Percentiles rank a stretch among this genome's conserved stretches.
Conservation (phyloP, 371 early-diverging fungal genomes). For the Fennellomyces sp. region DNA sequence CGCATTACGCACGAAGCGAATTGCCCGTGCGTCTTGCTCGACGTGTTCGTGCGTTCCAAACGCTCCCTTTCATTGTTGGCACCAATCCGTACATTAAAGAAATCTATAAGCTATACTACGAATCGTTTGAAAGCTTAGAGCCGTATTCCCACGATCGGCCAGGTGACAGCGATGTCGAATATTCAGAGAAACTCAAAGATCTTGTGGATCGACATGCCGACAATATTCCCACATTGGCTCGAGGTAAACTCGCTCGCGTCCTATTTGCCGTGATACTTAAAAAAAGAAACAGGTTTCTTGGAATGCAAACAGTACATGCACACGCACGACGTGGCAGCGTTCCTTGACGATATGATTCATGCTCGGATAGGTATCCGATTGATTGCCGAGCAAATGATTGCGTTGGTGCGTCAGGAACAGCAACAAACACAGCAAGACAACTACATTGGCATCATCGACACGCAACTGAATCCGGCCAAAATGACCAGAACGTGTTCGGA, state of each 20-base stretch:
- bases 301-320: constrained; percentile 89
- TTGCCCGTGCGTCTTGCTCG: constrained; percentile 84
- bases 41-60: constrained; percentile 81
- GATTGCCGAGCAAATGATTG: constrained; percentile 92
- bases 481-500: constrained; percentile 70
- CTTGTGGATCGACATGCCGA: constrained; percentile 79
- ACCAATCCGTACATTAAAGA: constrained; percentile 85
- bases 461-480: constrained; percentile 67
- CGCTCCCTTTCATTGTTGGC: constrained; percentile 89
- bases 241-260: constrained; percentile 51
- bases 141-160: constrained; percentile 47
- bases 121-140: constrained; percentile 75
- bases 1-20: constrained; percentile 74
- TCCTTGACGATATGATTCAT: constrained; percentile 89
- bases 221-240: constrained; percentile 83
- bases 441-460: constrained; percentile 90
- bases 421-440: constrained; percentile 10
- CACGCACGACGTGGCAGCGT: constrained; percentile 68
- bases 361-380: constrained; percentile 95
- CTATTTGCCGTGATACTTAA: background rate
- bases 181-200: constrained; percentile 68
- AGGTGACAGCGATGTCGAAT: constrained; percentile 51
- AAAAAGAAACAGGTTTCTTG: constrained; percentile 15
- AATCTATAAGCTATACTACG: constrained; percentile 81
- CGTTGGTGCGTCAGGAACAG: constrained; percentile 66